Percentiles rank a stretch among this genome's conserved stretches.
These are phyloP conservation scores for Byssoonygena ceratinophila DNA, from an alignment of 2,329 filamentous ascomycete species.

Conservation along the genomic window DNA sequence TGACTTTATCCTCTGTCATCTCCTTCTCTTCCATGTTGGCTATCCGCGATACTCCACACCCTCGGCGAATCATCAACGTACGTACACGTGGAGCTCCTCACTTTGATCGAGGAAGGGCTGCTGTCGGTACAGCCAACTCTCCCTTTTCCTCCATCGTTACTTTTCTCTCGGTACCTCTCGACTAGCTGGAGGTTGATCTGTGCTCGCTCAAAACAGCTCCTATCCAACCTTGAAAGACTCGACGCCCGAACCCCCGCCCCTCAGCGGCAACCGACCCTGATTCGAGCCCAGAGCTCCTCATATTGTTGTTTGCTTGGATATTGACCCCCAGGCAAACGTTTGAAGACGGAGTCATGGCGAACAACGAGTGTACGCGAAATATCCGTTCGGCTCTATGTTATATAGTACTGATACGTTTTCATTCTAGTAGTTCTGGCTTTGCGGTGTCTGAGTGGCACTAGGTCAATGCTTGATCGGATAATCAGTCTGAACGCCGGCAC, in stretches of 20 bases:
- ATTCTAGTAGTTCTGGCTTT: slow-evolving; percentile 1
- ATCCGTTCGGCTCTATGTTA: neutral
- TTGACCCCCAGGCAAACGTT: no score
- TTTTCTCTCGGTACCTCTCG: no score
- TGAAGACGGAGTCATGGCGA: no score
- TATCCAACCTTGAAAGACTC: neutral
- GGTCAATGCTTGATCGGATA: neutral
- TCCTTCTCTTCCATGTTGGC: no score
- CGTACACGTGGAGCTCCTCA: neutral
- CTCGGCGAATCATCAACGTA: neutral
- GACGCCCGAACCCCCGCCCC: neutral
- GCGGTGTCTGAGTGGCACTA: neutral
- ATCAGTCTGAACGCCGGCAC: slow-evolving; percentile 25
- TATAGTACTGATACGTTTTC: neutral
- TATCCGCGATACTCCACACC: no score
- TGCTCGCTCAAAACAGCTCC: neutral
- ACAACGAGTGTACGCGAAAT: neutral
- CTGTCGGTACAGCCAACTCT: neutral
- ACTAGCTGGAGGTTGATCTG: neutral
- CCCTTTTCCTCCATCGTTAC: no score
- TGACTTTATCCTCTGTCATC: no score
- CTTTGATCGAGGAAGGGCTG: no score
- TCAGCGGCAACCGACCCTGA: no score
- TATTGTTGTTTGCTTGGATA: no score
- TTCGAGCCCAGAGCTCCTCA: no score